A percentile compares a stretch with the other conserved stretches of the same genome.
Conservation (phyloP, 768 basidiomycete species). For the Lentinus tigrinus region DNA sequence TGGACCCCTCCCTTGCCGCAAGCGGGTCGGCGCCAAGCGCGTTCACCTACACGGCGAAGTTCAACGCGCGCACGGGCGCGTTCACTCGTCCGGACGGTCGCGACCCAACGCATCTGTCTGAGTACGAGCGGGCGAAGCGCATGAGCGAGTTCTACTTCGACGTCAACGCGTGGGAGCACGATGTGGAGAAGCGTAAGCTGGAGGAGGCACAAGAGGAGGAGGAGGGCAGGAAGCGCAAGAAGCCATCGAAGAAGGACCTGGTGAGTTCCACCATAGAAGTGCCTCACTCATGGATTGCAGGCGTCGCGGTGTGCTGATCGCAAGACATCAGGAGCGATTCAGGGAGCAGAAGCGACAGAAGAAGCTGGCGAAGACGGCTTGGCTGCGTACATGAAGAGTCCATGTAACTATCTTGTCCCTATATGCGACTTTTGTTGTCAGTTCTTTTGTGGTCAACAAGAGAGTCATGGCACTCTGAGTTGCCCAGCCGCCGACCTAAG, state of each 20-base stretch:
- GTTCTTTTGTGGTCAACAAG: too few relatives aligned
- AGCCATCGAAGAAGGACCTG: conserved; percentile 80
- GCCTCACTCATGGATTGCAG: neutral
- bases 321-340: conserved; percentile 62
- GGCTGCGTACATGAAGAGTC: conserved; percentile 61
- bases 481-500: too few relatives aligned
- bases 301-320: conserved; percentile 12
- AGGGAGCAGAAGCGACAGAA: conserved; percentile 80
- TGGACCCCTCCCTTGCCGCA: conserved; percentile 68
- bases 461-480: neutral
- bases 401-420: neutral
- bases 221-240: conserved; percentile 73
- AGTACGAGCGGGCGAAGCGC: conserved; percentile 77
- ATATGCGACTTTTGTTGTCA: neutral
- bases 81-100: conserved; percentile 68
- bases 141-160: conserved; percentile 92
- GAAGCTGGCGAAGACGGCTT: conserved; percentile 87
- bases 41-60: conserved; percentile 59
- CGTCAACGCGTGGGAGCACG: conserved; percentile 73
- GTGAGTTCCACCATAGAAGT: conserved; percentile 41
- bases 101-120: conserved; percentile 73
- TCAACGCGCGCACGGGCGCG: conserved; percentile 79
- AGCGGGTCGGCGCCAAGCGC: conserved; percentile 33
- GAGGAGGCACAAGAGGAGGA: conserved; percentile 45
- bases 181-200: conserved; percentile 51